These are phyloP conservation scores for Adansonia gregorii DNA, from an alignment of 441 rosid genomes.

Conservation along the genomic window DNA sequence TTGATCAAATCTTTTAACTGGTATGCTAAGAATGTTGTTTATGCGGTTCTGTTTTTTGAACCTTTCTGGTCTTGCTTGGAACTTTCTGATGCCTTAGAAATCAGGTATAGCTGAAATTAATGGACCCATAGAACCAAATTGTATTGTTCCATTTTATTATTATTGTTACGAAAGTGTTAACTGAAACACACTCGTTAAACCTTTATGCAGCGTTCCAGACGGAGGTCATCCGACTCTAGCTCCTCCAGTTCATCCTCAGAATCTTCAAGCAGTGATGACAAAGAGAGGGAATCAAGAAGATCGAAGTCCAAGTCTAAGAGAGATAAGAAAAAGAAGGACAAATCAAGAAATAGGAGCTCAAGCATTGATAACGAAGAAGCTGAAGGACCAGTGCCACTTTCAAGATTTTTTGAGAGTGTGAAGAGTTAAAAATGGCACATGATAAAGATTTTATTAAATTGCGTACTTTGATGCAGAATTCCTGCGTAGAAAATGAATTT, in stretches of 20 bases:
- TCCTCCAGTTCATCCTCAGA: conserved; percentile 72
- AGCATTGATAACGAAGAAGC: conserved; percentile 51
- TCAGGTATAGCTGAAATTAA: not conserved
- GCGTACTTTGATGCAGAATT: conserved; percentile 21
- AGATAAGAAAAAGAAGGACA: conserved; percentile 68
- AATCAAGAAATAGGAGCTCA: conserved; percentile 57
- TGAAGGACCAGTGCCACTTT: conserved; percentile 87
- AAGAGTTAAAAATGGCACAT: conserved; percentile 48
- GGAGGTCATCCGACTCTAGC: conserved; percentile 62
- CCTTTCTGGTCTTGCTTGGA: not conserved
- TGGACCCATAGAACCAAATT: not conserved
- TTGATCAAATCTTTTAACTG: not conserved
- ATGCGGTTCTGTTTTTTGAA: not conserved
- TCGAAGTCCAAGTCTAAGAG: conserved; percentile 78
- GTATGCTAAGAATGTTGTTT: too few relatives aligned
- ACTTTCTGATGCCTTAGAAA: not conserved
- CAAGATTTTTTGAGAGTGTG: conserved; percentile 77
- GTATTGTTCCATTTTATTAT: not conserved
- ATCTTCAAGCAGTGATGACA: conserved; percentile 72
- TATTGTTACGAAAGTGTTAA: not conserved
- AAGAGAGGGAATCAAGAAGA: conserved; percentile 68
- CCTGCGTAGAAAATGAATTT: conserved; percentile 19
- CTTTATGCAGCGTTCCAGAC: conserved; percentile 68
- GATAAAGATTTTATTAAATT: conserved; percentile 9
- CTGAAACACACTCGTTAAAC: conserved; percentile 19